Base-by-base conservation (phyloP, 805 yeast species). In the Lachancea dasiensis region DNA sequence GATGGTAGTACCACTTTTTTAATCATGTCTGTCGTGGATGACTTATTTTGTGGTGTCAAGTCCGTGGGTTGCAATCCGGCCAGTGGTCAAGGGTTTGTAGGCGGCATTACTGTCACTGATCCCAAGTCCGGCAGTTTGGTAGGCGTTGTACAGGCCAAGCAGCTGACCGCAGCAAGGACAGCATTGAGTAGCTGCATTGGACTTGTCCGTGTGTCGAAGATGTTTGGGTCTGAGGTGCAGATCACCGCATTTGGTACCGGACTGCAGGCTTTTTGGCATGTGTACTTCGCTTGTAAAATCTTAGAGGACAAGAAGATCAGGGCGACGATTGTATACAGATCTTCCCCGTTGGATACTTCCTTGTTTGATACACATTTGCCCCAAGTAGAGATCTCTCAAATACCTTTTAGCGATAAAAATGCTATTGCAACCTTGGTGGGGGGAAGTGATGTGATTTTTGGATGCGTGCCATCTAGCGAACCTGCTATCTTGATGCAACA, bases 81-180 rank as follows among this genome's bases (percentile, higher is more conserved):
- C 0, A 77, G 82, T 0, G 62, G 64, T 2, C 56, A 68, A 22
- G 86, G 86, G 0, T 77, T 79, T 48, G 73, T 69, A 20, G 86
- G 86, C 1, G 62, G 72, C 5, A 70, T 79, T 2, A 52, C 71
- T 19, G 63, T 79, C 8, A 45, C 78, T 18, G 72, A 77, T 45
- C 70, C 72, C 31, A 44, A 50, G 5, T 69, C 69, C 18, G 86
- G 86, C 2, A 62, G 61, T 20, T 53, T 76, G 6, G 34, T 56
- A 7, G 85, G 81, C 3, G 60, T 78, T 3, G 51, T 79, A 25
- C 77, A 76, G 48, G 85, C 81, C 2, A 64, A 65, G 36, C 67
- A 77, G 1, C 54, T 78, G 26, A 79, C 86, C 2, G 86, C 81
- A 0, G 77, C 79, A 45, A 65, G 86, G 51, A 79, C 86, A 3